Percentiles rank a stretch among this genome's conserved stretches.
Conservation (phyloP, 768 basidiomycete species). For the Xerocomus brunneocitrinus region DNA sequence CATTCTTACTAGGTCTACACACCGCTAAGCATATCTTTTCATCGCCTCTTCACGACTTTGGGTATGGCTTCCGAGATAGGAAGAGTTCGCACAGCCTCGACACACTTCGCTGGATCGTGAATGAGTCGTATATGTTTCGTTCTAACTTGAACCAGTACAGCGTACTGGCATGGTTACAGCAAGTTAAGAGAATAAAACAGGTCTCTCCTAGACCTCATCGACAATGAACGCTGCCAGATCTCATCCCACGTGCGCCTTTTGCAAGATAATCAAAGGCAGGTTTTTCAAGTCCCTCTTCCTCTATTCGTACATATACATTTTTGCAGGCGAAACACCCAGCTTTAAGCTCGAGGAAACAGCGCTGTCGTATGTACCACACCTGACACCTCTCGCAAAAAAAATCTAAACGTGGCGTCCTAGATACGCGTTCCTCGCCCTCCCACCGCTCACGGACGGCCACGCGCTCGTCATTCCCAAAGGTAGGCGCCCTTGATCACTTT, state of each 20-base stretch:
- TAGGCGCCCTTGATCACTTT: slow-evolving; percentile 26
- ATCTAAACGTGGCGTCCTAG: slow-evolving; percentile 30
- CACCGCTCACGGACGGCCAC: slow-evolving; percentile 82
- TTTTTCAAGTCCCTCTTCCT: not conserved
- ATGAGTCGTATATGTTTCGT: not conserved
- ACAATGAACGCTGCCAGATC: slow-evolving; percentile 31
- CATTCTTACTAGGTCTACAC: too few relatives aligned
- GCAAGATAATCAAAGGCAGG: slow-evolving; percentile 86
- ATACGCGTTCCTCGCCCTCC: slow-evolving; percentile 87
- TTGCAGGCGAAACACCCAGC: slow-evolving; percentile 81
- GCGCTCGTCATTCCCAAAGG: slow-evolving; percentile 91
- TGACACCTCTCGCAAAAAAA: not conserved
- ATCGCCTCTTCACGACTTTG: too few relatives aligned
- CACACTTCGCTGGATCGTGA: not conserved
- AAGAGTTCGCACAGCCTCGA: not conserved
- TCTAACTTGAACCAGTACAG: not conserved
- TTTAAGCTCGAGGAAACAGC: slow-evolving; percentile 78
- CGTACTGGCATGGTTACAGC: not conserved
- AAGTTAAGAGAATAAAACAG: not conserved
- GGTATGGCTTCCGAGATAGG: too few relatives aligned
- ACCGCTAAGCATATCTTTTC: not conserved
- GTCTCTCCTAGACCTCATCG: not conserved
- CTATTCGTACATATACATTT: not conserved
- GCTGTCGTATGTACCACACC: slow-evolving; percentile 47
- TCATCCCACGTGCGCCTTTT: slow-evolving; percentile 74